A percentile compares a stretch with the other conserved stretches of the same genome.
Conservation (phyloP, 2,329 filamentous ascomycete genomes). For the Penicillium sp. region DNA sequence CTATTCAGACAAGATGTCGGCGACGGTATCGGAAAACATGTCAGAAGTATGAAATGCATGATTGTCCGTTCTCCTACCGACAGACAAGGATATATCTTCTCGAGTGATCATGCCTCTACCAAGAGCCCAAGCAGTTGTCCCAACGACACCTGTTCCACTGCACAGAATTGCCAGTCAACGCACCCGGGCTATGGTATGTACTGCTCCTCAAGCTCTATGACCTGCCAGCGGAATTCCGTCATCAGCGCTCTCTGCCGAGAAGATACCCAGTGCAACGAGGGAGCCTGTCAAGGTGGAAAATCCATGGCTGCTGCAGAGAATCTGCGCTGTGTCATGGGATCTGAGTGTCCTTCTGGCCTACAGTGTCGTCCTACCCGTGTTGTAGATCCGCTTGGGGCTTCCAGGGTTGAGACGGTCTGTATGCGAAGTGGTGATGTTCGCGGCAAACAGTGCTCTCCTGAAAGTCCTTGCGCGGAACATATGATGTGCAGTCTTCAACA, state of each 20-base stretch:
- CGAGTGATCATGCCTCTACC: neutral
- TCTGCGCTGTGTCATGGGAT: neutral
- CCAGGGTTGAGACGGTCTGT: neutral
- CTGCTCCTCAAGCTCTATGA: neutral
- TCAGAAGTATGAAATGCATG: neutral
- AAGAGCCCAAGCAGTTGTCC: neutral
- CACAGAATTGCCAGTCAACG: neutral
- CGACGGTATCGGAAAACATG: neutral
- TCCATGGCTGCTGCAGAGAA: neutral
- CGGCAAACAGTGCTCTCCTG: neutral
- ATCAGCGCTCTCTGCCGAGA: too few species aligned
- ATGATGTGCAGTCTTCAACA: neutral
- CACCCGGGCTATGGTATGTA: slow-evolving; percentile 1
- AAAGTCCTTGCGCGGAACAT: neutral
- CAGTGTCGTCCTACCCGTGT: neutral
- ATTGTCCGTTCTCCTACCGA: neutral
- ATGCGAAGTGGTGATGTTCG: neutral
- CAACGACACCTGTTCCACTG: neutral
- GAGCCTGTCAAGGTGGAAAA: neutral
- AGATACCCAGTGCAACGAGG: too few species aligned
- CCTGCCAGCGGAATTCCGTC: neutral
- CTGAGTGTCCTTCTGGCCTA: slow-evolving; percentile 1
- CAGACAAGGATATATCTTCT: slow-evolving; percentile 2
- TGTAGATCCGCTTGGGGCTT: neutral
- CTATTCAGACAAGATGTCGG: neutral